A percentile compares a stretch with the other conserved stretches of the same genome.
Evolutionary conservation across 257 asterid species (phyloP).

Genomic region (Fraxinus quadrangulata): DNA sequence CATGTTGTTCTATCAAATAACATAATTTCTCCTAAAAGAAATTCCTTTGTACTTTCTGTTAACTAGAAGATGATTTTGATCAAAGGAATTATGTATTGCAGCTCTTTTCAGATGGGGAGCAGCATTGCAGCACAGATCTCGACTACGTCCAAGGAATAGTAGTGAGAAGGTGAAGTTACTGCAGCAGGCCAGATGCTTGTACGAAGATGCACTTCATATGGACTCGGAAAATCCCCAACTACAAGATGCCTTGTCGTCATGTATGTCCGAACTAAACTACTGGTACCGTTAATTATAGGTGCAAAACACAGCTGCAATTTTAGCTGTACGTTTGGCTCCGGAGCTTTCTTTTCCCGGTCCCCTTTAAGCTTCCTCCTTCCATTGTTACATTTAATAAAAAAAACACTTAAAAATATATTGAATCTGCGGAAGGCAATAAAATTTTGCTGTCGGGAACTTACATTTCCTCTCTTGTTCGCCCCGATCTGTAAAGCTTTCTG

Average conservation of each 20-base stretch:
- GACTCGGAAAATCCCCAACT: constrained; percentile 64
- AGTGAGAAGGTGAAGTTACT: constrained; percentile 79
- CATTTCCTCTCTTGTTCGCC: background rate
- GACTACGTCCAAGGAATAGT: constrained; percentile 69
- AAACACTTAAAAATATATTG: background rate
- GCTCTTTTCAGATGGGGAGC: constrained; percentile 95
- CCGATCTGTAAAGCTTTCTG: background rate
- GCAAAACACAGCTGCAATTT: constrained; percentile 19
- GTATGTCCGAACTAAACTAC: constrained; percentile 67
- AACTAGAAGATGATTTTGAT: constrained; percentile 7
- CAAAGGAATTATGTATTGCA: constrained; percentile 33
- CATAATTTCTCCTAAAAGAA: background rate
- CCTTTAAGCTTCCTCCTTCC: background rate
- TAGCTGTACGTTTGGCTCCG: constrained; percentile 21
- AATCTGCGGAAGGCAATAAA: background rate
- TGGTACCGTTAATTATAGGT: constrained; percentile 48
- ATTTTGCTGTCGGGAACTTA: background rate
- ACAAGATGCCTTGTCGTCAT: constrained; percentile 64
- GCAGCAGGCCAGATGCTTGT: constrained; percentile 81
- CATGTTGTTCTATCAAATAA: background rate
- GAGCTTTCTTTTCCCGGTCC: background rate
- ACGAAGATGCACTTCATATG: constrained; percentile 82
- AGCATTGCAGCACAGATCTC: constrained; percentile 82
- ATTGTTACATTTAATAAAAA: background rate
- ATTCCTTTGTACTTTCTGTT: background rate